Percentiles rank a stretch among this genome's conserved stretches.
These are phyloP conservation scores for Venturiaceae sp. DNA, from an alignment of 2,329 filamentous ascomycete genomes.

Conservation along the genomic window DNA sequence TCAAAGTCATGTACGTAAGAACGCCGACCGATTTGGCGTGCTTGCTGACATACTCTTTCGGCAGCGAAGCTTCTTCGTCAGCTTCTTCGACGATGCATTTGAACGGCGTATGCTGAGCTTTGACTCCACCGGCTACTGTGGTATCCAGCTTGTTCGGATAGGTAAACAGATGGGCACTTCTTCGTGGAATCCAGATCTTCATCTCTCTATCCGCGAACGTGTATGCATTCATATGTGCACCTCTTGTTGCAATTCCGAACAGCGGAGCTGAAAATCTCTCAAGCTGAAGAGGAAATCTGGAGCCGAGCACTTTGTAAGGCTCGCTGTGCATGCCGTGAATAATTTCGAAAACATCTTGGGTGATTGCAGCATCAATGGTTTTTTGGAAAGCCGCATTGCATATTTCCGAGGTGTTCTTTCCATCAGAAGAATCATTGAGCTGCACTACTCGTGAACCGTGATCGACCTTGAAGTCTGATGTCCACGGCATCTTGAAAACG, in stretches of 20 bases:
- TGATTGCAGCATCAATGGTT: constrained; percentile 28
- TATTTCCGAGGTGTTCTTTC: constrained; percentile 16
- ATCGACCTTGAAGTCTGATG: constrained; percentile 27
- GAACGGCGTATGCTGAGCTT: constrained; percentile 13
- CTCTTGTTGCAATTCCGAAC: constrained; percentile 9
- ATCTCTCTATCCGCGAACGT: constrained; percentile 7
- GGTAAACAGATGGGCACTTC: constrained; percentile 17
- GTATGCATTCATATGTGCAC: constrained; percentile 10
- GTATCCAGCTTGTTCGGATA: constrained; percentile 23
- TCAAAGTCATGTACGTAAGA: constrained; percentile 13
- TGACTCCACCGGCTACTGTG: constrained; percentile 16
- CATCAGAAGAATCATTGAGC: constrained; percentile 6
- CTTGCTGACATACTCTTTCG: constrained; percentile 12
- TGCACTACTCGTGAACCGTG: constrained; percentile 16
- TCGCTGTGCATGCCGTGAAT: constrained; percentile 35
- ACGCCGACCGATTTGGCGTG: constrained; percentile 13
- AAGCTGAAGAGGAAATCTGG: constrained; percentile 13
- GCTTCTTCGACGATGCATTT: constrained; percentile 18
- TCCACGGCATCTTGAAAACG: constrained; percentile 39
- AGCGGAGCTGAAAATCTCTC: constrained; percentile 9
- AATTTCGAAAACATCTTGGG: constrained; percentile 22
- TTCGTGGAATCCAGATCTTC: constrained; percentile 18
- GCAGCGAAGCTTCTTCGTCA: constrained; percentile 18
- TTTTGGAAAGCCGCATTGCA: constrained; percentile 31
- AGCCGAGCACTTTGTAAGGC: constrained; percentile 31